Evolutionary conservation across 257 asterid genomes (phyloP).

Genomic region (Cinchona pubescens): DNA sequence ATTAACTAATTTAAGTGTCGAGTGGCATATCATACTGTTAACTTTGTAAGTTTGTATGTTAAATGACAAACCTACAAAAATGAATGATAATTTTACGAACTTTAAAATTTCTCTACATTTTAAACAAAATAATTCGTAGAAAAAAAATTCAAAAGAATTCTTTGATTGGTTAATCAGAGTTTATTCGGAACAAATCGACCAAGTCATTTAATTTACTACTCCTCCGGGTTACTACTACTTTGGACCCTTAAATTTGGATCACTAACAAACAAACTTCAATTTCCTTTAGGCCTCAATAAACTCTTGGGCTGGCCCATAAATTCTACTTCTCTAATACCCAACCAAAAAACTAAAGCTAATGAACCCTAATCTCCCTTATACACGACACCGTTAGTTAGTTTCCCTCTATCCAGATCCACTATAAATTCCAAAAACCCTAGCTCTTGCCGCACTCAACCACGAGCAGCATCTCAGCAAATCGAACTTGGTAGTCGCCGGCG

Average conservation of each 20-base stretch:
- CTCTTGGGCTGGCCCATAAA: not conserved
- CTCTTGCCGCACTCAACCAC: not conserved
- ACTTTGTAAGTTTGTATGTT: no score
- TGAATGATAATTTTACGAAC: no score
- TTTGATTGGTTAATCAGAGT: no score
- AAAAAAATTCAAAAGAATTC: no score
- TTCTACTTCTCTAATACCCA: not conserved
- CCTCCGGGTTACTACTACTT: no score
- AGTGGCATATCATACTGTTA: no score
- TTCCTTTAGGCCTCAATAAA: not conserved
- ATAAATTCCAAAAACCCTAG: slow-evolving; percentile 24
- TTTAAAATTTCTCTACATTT: no score
- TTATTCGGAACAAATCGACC: no score
- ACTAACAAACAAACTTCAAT: not conserved
- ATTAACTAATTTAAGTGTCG: no score
- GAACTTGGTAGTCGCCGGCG: slow-evolving; percentile 27
- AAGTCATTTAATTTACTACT: no score
- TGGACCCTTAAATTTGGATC: not conserved
- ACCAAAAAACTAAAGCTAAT: not conserved
- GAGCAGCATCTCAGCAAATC: slow-evolving; percentile 3
- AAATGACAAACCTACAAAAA: no score
- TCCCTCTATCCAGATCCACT: not conserved
- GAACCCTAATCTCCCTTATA: not conserved
- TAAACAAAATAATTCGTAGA: no score
- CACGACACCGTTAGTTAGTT: slow-evolving; percentile 7